Conservation (phyloP, 495 filamentous ascomycete genomes). For the Staphylotrichum tortipilum region DNA sequence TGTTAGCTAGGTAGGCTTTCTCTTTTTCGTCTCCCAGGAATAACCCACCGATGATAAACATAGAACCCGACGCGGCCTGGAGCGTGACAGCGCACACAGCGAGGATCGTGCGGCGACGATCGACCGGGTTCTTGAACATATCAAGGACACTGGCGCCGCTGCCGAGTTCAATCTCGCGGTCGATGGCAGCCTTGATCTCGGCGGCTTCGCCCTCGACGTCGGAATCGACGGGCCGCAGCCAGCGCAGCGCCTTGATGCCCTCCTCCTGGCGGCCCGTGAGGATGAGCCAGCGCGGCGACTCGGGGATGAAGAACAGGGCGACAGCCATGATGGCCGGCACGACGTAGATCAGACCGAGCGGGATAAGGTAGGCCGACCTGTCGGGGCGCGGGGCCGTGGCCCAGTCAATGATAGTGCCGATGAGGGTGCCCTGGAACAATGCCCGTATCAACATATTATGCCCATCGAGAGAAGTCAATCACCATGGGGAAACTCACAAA, state of each 20-base stretch:
- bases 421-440: constrained; percentile 39
- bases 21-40: constrained; percentile 17
- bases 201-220: constrained; percentile 38
- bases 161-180: constrained; percentile 39
- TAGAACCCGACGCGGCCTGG: constrained; percentile 51
- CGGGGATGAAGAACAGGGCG: constrained; percentile 52
- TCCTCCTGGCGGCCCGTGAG: constrained; percentile 38
- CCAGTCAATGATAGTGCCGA: constrained; percentile 58
- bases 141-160: constrained; percentile 36
- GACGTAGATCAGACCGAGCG: constrained; percentile 51
- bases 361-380: constrained; percentile 47
- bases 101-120: constrained; percentile 43
- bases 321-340: constrained; percentile 44
- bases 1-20: background rate
- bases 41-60: constrained; percentile 49
- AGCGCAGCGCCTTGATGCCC: constrained; percentile 38
- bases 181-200: constrained; percentile 47
- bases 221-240: constrained; percentile 37
- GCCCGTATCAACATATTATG: too few relatives aligned
- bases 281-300: constrained; percentile 57
- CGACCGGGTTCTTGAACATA: constrained; percentile 46
- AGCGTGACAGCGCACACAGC: constrained; percentile 43
- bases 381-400: constrained; percentile 40
- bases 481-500: constrained; percentile 14
- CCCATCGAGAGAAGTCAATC: too few relatives aligned